Base-by-base conservation (phyloP, 1,284 basidiomycete species). In the Sanguinoderma infundibulare region DNA sequence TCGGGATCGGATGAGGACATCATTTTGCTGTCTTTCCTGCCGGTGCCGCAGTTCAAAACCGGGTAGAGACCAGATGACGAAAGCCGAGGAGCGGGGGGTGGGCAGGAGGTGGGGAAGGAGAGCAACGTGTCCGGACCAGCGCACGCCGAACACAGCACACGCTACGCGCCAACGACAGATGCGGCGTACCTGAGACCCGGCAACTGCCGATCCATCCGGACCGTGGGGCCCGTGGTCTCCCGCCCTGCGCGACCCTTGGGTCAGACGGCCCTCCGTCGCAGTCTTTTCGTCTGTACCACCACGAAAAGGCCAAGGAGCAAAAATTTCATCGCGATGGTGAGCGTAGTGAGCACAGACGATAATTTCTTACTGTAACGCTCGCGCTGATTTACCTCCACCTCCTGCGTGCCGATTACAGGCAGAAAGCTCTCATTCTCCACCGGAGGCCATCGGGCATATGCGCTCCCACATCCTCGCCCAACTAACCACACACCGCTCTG, bases 381-480 rank as follows among this genome's bases (percentile, higher is more conserved):
- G n/a, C 5, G 17, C 32, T 22, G 3, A 22, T 44, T 0, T 7
- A 30, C 47, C 14, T 35, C 20, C 32, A 22, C 22, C 34, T 32
- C 17, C 32, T 20, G 10, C 32, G 15, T 50, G 30, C 10, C 32
- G 17, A 35, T 50, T 32, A n/a, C 32, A 50, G 47, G 17, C 9
- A 32, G n/a, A 20, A 5, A n/a, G n/a, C n/a, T n/a, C n/a, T n/a
- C n/a, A n/a, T n/a, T 30, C 46, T 49, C 47, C 47, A 12, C 47
- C 47, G 8, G 32, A 35, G 32, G 47, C 47, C 32, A 73, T 81
- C 44, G 50, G 74, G 15, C 77, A 75, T 46, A 81, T 86, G 69
- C 71, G 73, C 28, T 67, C 71, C 7, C 84, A 87, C 69, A 77
- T 89, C 59, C 70, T 79, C 24, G 53, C 66, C 7, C 78, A 83